phyloP scores from a whole-genome alignment of 192 early-diverging fungal genomes.

The Neocallimastix lanati region DNA sequence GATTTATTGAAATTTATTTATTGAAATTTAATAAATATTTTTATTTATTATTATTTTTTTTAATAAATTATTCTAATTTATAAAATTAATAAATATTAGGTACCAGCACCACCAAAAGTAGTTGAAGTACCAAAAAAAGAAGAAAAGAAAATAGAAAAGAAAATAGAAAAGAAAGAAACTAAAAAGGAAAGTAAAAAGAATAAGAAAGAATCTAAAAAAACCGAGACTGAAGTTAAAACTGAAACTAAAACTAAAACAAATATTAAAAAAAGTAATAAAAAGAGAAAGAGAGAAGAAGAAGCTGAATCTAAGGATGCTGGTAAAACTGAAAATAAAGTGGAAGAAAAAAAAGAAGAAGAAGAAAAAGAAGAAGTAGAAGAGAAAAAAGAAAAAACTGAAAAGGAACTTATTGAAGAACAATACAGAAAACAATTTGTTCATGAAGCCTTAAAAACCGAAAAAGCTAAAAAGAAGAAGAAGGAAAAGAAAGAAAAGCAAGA shows the following conservation, averaged over 20 bases:
- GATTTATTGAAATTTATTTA: too few relatives aligned
- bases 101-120: not conserved
- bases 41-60: too few relatives aligned
- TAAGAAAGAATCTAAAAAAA: constrained; percentile 1
- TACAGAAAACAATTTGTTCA: not conserved
- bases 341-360: constrained; percentile 4
- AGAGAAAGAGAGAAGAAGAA: not conserved
- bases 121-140: not conserved
- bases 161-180: constrained; percentile 9
- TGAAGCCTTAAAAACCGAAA: not conserved
- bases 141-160: constrained; percentile 13
- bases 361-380: not conserved
- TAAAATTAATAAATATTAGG: too few relatives aligned
- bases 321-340: constrained; percentile 4
- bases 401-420: not conserved
- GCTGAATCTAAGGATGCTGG: not conserved
- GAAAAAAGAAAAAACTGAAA: not conserved
- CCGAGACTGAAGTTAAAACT: not conserved
- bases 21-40: too few relatives aligned
- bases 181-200: constrained; percentile 16
- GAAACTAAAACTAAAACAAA: constrained; percentile 3
- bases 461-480: constrained; percentile 5
- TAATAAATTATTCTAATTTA: too few relatives aligned
- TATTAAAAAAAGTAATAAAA: not conserved
- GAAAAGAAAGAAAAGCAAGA: constrained; percentile 5